phyloP scores from a whole-genome alignment of 1,139 yeast genomes.

The Blastobotrys aristatus region DNA sequence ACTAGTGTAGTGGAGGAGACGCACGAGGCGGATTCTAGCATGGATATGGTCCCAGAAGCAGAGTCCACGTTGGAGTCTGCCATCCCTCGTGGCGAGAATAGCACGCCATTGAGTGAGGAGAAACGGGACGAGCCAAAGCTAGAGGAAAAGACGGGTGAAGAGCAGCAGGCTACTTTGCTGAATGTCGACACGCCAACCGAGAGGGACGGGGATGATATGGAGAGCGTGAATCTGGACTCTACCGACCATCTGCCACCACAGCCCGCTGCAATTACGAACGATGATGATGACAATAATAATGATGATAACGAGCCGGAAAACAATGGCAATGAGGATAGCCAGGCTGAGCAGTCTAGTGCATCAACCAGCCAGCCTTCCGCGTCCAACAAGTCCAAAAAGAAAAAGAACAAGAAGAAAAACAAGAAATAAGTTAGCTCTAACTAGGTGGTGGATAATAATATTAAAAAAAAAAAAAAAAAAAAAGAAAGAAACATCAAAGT shows the following conservation, averaged over 20 bases:
- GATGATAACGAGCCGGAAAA: not conserved
- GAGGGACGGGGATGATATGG: slow-evolving; percentile 7
- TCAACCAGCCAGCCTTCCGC: slow-evolving; percentile 1
- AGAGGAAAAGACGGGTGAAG: slow-evolving; percentile 7
- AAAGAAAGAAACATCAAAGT: not conserved
- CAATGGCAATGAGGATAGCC: slow-evolving; percentile 1
- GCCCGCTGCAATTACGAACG: not conserved
- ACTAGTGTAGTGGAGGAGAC: not conserved
- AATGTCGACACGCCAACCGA: not conserved
- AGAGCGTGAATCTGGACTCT: slow-evolving; percentile 9
- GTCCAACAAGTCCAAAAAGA: slow-evolving; percentile 25
- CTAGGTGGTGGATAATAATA: not conserved
- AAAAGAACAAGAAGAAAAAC: slow-evolving; percentile 34
- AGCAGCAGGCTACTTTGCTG: slow-evolving; percentile 1
- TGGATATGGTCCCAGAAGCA: not conserved
- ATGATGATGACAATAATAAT: not conserved
- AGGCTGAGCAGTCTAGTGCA: not conserved
- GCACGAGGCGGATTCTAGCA: not conserved
- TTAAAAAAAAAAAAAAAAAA: not conserved
- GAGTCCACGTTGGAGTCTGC: not conserved
- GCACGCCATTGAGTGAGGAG: slow-evolving; percentile 14
- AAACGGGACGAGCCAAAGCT: slow-evolving; percentile 15
- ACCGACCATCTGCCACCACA: not conserved
- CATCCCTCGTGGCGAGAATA: slow-evolving; percentile 5
- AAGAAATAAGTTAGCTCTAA: slow-evolving; percentile 20